Evolutionary conservation across 2,329 filamentous ascomycete genomes (phyloP).

Genomic region (Epichloe glyceriae): DNA sequence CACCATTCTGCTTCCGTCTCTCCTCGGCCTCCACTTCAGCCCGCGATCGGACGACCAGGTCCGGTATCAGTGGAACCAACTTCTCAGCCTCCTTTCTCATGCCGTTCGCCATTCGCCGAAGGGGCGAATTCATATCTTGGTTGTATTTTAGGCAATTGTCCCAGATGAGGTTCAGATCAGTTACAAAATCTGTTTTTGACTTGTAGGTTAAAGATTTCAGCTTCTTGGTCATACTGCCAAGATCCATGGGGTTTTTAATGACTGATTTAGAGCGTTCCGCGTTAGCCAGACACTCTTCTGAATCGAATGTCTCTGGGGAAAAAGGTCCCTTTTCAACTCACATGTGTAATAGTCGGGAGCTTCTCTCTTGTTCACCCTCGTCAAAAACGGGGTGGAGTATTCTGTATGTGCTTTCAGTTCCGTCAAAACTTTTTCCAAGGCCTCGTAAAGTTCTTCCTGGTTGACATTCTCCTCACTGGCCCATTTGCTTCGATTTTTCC

Average conservation of each 20-base stretch:
- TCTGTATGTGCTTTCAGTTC: slow-evolving; percentile 96
- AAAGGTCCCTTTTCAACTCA: slow-evolving; percentile 31
- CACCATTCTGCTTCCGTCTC: slow-evolving; percentile 74
- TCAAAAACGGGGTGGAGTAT: slow-evolving; percentile 90
- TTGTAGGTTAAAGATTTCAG: slow-evolving; percentile 69
- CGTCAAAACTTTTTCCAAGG: slow-evolving; percentile 89
- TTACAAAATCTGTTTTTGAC: slow-evolving; percentile 87
- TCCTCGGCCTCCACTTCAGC: slow-evolving; percentile 88
- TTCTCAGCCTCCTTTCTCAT: slow-evolving; percentile 98
- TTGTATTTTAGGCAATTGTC: slow-evolving; percentile 95
- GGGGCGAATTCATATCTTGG: slow-evolving; percentile 70
- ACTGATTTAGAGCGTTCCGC: slow-evolving; percentile 33
- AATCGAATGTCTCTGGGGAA: background rate
- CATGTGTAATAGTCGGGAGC: slow-evolving; percentile 89
- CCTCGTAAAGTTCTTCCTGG: slow-evolving; percentile 95
- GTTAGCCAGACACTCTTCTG: background rate
- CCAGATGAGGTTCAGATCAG: slow-evolving; percentile 92
- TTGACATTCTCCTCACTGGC: slow-evolving; percentile 94
- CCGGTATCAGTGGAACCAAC: slow-evolving; percentile 85
- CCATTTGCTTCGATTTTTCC: slow-evolving; percentile 98
- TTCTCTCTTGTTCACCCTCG: slow-evolving; percentile 91
- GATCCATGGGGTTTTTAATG: slow-evolving; percentile 96
- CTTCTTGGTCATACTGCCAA: slow-evolving; percentile 97
- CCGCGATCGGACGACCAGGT: slow-evolving; percentile 77
- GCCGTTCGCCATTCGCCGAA: slow-evolving; percentile 84